Evolutionary conservation across 2,329 filamentous ascomycete genomes (phyloP).

Genomic region (Zopfia rhizophila): DNA sequence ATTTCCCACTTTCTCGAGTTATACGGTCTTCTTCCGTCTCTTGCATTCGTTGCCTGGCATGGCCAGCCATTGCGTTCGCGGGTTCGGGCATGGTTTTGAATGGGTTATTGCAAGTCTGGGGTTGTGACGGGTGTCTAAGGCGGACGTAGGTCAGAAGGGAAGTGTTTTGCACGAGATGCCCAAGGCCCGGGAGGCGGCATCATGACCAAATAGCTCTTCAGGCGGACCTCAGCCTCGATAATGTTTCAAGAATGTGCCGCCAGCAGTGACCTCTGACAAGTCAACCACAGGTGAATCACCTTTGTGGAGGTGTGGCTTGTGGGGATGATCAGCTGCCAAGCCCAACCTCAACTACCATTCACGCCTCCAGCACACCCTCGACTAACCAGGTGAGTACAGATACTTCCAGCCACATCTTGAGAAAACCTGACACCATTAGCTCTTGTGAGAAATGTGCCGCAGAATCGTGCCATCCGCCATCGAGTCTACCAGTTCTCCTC

Average conservation of each 20-base stretch:
- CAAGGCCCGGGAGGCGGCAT: constrained; percentile 28
- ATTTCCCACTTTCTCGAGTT: constrained; percentile 40
- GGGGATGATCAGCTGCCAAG: constrained; percentile 6
- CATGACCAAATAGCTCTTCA: constrained; percentile 30
- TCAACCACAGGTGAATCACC: background rate
- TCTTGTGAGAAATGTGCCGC: too few species aligned
- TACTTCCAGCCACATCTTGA: too few species aligned
- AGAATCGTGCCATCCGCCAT: too few species aligned
- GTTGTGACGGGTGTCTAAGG: constrained; percentile 32
- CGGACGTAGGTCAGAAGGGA: constrained; percentile 44
- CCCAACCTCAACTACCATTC: too few species aligned
- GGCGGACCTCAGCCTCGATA: constrained; percentile 23
- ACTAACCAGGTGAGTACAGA: too few species aligned
- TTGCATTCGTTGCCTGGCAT: constrained; percentile 40
- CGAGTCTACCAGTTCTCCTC: too few species aligned
- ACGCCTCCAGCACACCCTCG: too few species aligned
- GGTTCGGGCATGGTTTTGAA: constrained; percentile 42
- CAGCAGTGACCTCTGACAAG: constrained; percentile 7
- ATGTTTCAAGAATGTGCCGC: constrained; percentile 23
- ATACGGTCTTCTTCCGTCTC: constrained; percentile 46
- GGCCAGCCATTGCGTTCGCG: constrained; percentile 39
- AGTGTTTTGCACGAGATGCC: constrained; percentile 46
- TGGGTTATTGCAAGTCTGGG: constrained; percentile 10
- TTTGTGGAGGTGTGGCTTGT: background rate
- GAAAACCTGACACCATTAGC: too few species aligned